Evolutionary conservation across 1,139 yeast genomes (phyloP).

Genomic region (Magnusiomyces fungicola): DNA sequence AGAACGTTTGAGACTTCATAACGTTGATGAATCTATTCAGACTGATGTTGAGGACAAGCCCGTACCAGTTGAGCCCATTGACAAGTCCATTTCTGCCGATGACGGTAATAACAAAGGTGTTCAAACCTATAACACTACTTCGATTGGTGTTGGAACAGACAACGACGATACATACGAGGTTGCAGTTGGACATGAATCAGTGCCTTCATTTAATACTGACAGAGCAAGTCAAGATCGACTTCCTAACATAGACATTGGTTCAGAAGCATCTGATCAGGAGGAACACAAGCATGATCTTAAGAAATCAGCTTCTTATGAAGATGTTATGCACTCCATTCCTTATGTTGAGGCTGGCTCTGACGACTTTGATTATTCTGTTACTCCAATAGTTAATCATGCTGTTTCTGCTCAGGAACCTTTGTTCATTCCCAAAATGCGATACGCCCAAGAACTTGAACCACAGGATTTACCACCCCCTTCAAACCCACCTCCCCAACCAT

Average conservation of each 20-base stretch:
- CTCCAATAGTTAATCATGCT: constrained; percentile 11
- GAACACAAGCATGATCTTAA: not conserved
- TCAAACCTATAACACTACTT: constrained; percentile 10
- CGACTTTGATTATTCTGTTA: constrained; percentile 8
- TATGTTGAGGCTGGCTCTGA: constrained; percentile 6
- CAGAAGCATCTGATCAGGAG: constrained; percentile 1
- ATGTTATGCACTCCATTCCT: constrained; percentile 15
- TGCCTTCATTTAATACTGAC: not conserved
- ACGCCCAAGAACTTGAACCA: not conserved
- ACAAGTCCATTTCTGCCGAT: constrained; percentile 13
- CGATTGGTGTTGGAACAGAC: constrained; percentile 8
- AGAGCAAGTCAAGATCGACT: constrained; percentile 6
- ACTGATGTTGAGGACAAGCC: constrained; percentile 16
- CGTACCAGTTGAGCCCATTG: not conserved
- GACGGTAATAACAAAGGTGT: constrained; percentile 14
- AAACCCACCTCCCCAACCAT: not conserved
- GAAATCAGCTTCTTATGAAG: constrained; percentile 12
- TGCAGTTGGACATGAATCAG: not conserved
- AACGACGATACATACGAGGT: not conserved
- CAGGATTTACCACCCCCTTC: not conserved
- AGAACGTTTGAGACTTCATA: constrained; percentile 13
- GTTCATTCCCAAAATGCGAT: constrained; percentile 5
- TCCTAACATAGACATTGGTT: constrained; percentile 9
- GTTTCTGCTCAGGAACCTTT: constrained; percentile 4
- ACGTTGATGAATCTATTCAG: constrained; percentile 18